phyloP scores from a whole-genome alignment of 257 asterid species.

The Capsicum pubescens region DNA sequence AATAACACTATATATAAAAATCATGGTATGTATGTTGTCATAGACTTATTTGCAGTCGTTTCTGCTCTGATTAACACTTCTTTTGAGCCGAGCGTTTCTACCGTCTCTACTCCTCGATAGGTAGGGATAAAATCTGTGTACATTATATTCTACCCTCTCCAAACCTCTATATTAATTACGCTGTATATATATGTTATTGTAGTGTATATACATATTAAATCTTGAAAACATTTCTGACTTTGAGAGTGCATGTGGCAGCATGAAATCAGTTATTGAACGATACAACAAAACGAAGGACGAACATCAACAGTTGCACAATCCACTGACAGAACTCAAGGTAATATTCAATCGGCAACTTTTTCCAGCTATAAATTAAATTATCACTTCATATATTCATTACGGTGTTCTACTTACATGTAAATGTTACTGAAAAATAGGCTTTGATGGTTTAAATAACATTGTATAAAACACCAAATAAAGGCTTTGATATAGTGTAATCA shows the following conservation, averaged over 20 bases:
- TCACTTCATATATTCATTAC: background rate
- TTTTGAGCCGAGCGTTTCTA: too few relatives aligned
- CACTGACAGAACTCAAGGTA: constrained; percentile 48
- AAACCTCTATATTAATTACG: too few relatives aligned
- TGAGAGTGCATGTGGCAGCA: constrained; percentile 32
- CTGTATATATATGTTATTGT: too few relatives aligned
- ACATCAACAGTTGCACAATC: constrained; percentile 38
- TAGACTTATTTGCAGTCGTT: too few relatives aligned
- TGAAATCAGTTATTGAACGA: constrained; percentile 45
- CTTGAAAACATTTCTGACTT: background rate
- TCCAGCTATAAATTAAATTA: background rate
- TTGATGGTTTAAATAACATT: background rate
- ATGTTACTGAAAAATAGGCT: too few relatives aligned
- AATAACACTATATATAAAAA: background rate
- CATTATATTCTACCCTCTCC: too few relatives aligned
- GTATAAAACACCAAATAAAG: background rate
- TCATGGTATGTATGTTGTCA: too few relatives aligned
- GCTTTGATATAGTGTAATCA: background rate
- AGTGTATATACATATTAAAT: background rate
- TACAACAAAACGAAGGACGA: constrained; percentile 47
- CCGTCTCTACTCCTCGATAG: too few relatives aligned
- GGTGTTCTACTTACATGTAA: background rate
- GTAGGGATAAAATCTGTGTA: too few relatives aligned
- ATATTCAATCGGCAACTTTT: background rate
- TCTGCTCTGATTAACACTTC: too few relatives aligned